phyloP scores from a whole-genome alignment of 2,329 filamentous ascomycete species.

The Aspergillus novofumigatus region DNA sequence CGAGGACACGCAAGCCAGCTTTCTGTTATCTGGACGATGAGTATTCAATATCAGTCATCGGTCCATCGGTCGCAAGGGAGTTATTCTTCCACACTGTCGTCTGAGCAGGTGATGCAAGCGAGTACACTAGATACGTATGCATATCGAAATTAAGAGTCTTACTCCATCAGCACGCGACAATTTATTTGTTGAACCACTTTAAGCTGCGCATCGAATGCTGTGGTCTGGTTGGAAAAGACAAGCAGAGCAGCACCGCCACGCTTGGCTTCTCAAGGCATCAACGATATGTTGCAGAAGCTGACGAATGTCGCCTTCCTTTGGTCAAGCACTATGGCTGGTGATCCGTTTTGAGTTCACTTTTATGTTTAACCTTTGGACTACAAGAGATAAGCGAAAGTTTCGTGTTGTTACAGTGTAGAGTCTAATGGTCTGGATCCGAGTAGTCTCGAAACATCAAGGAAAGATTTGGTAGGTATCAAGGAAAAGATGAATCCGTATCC shows the following conservation, averaged over 20 bases:
- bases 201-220: background rate
- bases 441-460: slow-evolving; percentile 1
- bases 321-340: background rate
- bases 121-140: background rate
- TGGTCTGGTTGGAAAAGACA: background rate
- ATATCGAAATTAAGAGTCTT: background rate
- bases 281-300: background rate
- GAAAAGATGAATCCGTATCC: slow-evolving; percentile 12
- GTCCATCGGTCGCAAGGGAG: background rate
- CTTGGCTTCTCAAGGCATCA: background rate
- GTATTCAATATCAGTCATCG: background rate
- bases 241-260: background rate
- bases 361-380: background rate
- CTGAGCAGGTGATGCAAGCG: background rate
- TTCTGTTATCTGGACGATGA: background rate
- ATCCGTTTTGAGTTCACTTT: background rate
- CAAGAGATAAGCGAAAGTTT: background rate
- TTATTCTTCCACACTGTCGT: background rate
- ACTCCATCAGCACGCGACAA: background rate
- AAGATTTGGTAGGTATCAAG: background rate
- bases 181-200: background rate
- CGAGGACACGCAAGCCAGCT: background rate
- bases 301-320: background rate
- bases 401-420: background rate
- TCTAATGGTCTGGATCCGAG: background rate